Base-by-base conservation (phyloP, 1,284 basidiomycete species). In the Anthracocystis panici-leucophaei region DNA sequence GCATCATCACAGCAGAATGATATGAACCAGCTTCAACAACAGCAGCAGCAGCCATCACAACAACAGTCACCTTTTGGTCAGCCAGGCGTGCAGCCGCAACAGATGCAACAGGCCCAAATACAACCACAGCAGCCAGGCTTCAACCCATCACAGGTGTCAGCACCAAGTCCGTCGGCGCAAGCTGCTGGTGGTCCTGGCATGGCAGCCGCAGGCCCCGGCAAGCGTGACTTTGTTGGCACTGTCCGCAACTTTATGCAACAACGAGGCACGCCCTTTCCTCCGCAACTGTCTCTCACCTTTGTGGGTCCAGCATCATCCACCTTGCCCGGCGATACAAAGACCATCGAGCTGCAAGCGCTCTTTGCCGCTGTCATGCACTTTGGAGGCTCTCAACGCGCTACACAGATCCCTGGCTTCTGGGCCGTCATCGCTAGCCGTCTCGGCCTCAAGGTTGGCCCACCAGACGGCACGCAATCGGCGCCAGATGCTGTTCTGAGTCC, bases 191-290 rank as follows among this genome's bases (percentile, higher is more conserved):
- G 44, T 44, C 58, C 49, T 25, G 55, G 31, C n/a, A n/a, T 49
- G 25, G 50, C 23, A 11, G 45, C 60, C 2, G 51, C 64, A 25
- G 59, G 23, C 12, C 45, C 46, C 12, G 57, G 60, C 25, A 77
- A 77, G 44, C 69, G 70, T n/a, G 79, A 81, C 49, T 81, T 83
- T 57, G 49, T 78, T 38, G 71, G 67, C 18, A 76, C 77, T 6
- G 79, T 83, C n/a, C 73, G 73, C 27, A 58, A 72, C 44, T 83
- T 83, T 42, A 75, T 82, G 78, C 40, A 55, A 2, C 77, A 79
- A 57, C 61, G 79, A 7, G 82, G 82, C 11, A 78, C 78, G 18
- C 72, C 74, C 5, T 69, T 78, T 21, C 73, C 79, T 4, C 66
- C 68, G 0, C 74, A 80, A 46, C 61, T 78, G 16, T 41, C 68